Conservation (phyloP, 495 filamentous ascomycete species). For the Penicillium psychrofluorescens region DNA sequence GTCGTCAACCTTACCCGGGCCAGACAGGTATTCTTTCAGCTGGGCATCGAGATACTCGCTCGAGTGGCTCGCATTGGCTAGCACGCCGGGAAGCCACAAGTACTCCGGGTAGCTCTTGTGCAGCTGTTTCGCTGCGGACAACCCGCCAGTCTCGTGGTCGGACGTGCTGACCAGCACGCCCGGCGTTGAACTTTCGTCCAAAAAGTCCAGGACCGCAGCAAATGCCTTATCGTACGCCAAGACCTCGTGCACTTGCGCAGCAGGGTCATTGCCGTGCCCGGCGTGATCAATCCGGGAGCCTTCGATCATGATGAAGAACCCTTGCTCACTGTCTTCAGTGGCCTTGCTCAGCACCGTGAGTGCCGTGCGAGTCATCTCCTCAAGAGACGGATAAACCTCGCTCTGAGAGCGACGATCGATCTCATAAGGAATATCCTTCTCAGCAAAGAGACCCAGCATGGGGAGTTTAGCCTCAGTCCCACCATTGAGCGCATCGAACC, state of each 20-base stretch:
- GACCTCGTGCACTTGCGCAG: conserved; percentile 90
- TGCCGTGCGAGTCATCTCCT: conserved; percentile 85
- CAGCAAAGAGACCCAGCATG: conserved; percentile 78
- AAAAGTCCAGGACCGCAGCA: conserved; percentile 72
- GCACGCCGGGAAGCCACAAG: conserved; percentile 74
- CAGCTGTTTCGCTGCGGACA: conserved; percentile 72
- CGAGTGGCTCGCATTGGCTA: conserved; percentile 76
- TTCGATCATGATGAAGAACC: conserved; percentile 98
- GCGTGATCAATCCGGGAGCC: conserved; percentile 95
- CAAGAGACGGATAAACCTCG: conserved; percentile 77
- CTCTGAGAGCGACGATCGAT: conserved; percentile 75
- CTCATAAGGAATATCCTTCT: conserved; percentile 81
- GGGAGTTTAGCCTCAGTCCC: conserved; percentile 74
- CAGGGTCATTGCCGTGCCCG: conserved; percentile 90
- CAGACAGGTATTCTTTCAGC: conserved; percentile 49
- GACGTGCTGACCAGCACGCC: conserved; percentile 81
- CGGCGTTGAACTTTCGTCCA: conserved; percentile 63
- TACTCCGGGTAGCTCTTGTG: conserved; percentile 65
- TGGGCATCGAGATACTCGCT: conserved; percentile 58
- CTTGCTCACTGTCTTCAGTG: conserved; percentile 76
- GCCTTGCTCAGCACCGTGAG: conserved; percentile 72
- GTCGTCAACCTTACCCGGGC: conserved; percentile 12
- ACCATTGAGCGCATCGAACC: conserved; percentile 68
- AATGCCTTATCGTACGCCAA: conserved; percentile 87
- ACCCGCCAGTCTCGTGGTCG: conserved; percentile 92